A percentile compares a stretch with the other conserved stretches of the same genome.
These are phyloP conservation scores for Aspergillus quadrilineatus DNA, from an alignment of 2,329 filamentous ascomycete species.

Conservation along the genomic window DNA sequence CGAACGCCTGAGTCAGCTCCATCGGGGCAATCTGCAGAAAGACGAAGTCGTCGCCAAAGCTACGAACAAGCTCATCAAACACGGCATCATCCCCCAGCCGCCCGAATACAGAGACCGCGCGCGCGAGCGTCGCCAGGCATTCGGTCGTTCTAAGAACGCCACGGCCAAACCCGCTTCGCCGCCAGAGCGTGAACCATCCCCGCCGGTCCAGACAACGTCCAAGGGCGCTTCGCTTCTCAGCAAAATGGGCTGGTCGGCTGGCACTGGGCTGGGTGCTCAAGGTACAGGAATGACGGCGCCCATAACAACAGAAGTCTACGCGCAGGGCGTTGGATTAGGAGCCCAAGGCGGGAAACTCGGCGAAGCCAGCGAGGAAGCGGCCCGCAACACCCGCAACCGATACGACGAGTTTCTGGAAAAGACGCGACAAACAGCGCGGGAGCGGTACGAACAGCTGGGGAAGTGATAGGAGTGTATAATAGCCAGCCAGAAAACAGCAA, in stretches of 20 bases:
- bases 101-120: slow-evolving; percentile 50
- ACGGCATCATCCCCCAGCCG: slow-evolving; percentile 36
- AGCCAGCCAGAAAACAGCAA: background rate
- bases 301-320: slow-evolving; percentile 50
- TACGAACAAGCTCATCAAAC: slow-evolving; percentile 44
- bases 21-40: slow-evolving; percentile 56
- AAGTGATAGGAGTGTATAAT: slow-evolving; percentile 10
- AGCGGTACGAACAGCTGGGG: slow-evolving; percentile 47
- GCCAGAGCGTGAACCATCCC: slow-evolving; percentile 33
- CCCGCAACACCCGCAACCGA: slow-evolving; percentile 47
- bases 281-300: slow-evolving; percentile 50
- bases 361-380: slow-evolving; percentile 50
- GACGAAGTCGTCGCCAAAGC: slow-evolving; percentile 46
- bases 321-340: slow-evolving; percentile 50
- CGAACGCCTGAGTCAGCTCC: slow-evolving; percentile 58
- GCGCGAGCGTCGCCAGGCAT: slow-evolving; percentile 46
- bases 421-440: slow-evolving; percentile 47
- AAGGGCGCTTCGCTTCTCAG: slow-evolving; percentile 53
- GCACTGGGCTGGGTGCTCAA: slow-evolving; percentile 49
- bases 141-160: slow-evolving; percentile 34
- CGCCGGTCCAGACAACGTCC: slow-evolving; percentile 35
- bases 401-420: slow-evolving; percentile 51
- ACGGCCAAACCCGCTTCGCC: slow-evolving; percentile 22
- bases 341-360: slow-evolving; percentile 51
- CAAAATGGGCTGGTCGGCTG: slow-evolving; percentile 53